Conservation (phyloP, 2,329 filamentous ascomycete genomes). For the Aureobasidium sp. region DNA sequence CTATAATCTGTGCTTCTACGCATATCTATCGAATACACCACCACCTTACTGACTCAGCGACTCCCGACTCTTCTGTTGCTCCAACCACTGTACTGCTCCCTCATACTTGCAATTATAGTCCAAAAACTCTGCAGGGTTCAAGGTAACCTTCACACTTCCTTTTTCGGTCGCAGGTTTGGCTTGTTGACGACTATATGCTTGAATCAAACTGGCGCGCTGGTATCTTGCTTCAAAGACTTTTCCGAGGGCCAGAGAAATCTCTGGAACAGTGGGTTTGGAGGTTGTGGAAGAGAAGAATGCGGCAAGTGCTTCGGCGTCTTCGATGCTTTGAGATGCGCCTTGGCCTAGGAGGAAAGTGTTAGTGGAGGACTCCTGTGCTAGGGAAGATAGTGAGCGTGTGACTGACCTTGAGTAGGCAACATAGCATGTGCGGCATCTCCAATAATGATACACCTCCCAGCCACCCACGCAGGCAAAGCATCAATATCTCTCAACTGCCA, state of each 20-base stretch:
- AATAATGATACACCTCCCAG: slow-evolving; percentile 21
- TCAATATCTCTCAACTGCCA: slow-evolving; percentile 42
- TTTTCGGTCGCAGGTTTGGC: slow-evolving; percentile 32
- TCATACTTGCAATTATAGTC: slow-evolving; percentile 34
- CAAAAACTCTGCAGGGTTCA: slow-evolving; percentile 36
- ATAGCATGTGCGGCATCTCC: slow-evolving; percentile 31
- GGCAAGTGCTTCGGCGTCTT: slow-evolving; percentile 33
- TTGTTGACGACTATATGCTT: slow-evolving; percentile 36
- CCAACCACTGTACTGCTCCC: slow-evolving; percentile 29
- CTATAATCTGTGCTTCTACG: background rate
- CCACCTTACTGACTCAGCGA: no score
- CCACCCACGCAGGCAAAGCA: slow-evolving; percentile 30
- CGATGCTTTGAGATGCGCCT: slow-evolving; percentile 35
- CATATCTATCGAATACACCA: background rate
- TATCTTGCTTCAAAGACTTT: slow-evolving; percentile 26
- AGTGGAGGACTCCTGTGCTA: background rate
- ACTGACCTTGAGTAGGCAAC: background rate
- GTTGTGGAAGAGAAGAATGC: slow-evolving; percentile 21
- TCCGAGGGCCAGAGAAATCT: slow-evolving; percentile 21
- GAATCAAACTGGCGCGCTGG: slow-evolving; percentile 34
- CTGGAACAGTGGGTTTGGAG: slow-evolving; percentile 12
- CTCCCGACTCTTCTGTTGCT: background rate
- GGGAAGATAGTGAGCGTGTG: no score
- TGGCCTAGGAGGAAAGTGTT: slow-evolving; percentile 37
- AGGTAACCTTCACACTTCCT: slow-evolving; percentile 26